These are phyloP conservation scores for Tulasnella sp. DNA, from an alignment of 768 basidiomycete species.

Conservation along the genomic window DNA sequence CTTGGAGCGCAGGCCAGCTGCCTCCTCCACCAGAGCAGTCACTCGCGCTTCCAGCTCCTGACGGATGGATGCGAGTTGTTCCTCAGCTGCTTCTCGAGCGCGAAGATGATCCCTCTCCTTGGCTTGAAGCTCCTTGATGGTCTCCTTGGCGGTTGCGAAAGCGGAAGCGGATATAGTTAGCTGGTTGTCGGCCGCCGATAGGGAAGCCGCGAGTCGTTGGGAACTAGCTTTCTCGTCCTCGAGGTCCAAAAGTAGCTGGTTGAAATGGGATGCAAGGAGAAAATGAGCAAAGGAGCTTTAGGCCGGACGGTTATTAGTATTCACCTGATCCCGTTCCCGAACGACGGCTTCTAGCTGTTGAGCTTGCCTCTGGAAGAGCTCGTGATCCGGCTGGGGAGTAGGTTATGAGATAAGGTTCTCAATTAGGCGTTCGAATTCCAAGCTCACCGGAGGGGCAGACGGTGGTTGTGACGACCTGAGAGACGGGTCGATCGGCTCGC, in stretches of 20 bases:
- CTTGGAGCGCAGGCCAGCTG: not conserved
- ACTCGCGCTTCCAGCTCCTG: not conserved
- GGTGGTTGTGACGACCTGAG: not conserved
- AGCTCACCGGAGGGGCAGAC: not conserved
- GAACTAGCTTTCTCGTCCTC: not conserved
- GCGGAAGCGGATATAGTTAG: not conserved
- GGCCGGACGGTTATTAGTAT: not conserved
- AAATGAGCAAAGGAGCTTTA: not conserved
- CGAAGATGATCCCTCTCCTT: not conserved
- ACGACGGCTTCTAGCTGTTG: not conserved
- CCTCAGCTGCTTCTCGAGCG: not conserved
- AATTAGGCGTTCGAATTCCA: not conserved
- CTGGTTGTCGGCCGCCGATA: not conserved
- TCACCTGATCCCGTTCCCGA: not conserved
- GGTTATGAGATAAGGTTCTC: not conserved
- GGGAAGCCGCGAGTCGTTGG: not conserved
- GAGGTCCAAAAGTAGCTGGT: not conserved
- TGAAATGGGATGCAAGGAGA: not conserved
- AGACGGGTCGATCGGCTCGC: not conserved
- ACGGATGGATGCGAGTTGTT: not conserved
- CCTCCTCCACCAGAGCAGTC: not conserved
- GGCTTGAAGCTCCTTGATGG: not conserved
- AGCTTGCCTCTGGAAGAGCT: not conserved
- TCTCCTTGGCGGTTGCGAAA: not conserved
- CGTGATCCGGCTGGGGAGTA: not conserved